phyloP scores from a whole-genome alignment of 106 monocot genomes.

The Iris macrosiphon region DNA sequence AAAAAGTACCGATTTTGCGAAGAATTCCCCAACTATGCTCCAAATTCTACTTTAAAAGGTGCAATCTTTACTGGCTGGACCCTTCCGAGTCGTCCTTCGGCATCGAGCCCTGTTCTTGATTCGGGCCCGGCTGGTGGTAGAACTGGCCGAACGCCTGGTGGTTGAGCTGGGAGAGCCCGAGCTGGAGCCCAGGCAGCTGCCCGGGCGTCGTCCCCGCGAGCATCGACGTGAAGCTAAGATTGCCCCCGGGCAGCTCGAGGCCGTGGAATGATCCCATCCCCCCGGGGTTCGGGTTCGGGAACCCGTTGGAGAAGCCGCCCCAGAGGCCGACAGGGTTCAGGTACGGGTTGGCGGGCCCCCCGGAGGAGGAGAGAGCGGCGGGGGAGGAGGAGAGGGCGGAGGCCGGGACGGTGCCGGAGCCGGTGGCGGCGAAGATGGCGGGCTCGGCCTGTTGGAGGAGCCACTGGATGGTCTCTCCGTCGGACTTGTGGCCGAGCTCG shows the following conservation, averaged over 20 bases:
- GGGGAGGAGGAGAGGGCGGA: constrained; percentile 30
- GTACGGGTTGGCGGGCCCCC: not conserved
- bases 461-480: constrained; percentile 75
- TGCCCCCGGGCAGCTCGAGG: constrained; percentile 25
- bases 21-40: not conserved
- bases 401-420: constrained; percentile 63
- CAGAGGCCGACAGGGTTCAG: not conserved
- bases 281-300: not conserved
- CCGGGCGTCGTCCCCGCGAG: constrained; percentile 28
- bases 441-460: constrained; percentile 68
- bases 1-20: not conserved
- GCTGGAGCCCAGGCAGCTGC: constrained; percentile 48
- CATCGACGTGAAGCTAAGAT: constrained; percentile 53
- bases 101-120: constrained; percentile 5
- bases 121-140: constrained; percentile 11
- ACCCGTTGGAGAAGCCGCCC: constrained; percentile 3
- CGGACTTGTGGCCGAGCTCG: constrained; percentile 73
- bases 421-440: constrained; percentile 67
- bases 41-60: not conserved
- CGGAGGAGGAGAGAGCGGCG: not conserved
- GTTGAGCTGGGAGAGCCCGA: constrained; percentile 47
- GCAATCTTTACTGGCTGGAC: constrained; percentile 19
- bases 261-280: constrained; percentile 26
- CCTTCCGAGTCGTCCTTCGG: constrained; percentile 26
- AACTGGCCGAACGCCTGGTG: constrained; percentile 37